Base-by-base conservation (phyloP, 352 stramenopile genomes). In the Globisporangium paddicum region DNA sequence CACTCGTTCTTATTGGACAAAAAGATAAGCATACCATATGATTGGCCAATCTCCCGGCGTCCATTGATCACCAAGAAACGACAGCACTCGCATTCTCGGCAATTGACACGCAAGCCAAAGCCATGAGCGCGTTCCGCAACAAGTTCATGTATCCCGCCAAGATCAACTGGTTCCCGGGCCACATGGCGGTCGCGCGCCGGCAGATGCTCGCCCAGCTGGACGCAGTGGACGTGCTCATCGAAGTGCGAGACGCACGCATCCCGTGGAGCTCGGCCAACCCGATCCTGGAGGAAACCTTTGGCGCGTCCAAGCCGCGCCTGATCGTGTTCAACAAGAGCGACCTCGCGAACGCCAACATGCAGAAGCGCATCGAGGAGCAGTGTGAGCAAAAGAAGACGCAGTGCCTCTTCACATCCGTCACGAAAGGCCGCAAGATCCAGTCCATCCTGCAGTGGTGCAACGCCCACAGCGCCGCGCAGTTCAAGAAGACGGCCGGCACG, bases 311-410 rank as follows among this genome's bases (percentile, higher is more conserved):
- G 71, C 83, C 80, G 30, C 81, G 85, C 1, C 66, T 95, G 30
- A 73, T 95, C 35, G 85, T 95, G 32, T 91, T 93, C 45, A 95
- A 95, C 70, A 95, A 95, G 71, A 89, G 73, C 57, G 86, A 95
- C 62, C 57, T 95, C 58, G 81, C 85, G 41, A 95, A 95, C 64
- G 76, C 79, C 34, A 93, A 93, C 50, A 78, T 94, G 81, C 80
- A 92, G 64, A 69, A 82, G 45, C 71, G 71, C n/a, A 81, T 95
- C 54, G 76, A 90, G 30, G 60, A 67, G 30, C 77, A 87, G 56
- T 90, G 82, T 48, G 63, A 74, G 53, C 42, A 53, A 28, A 62
- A 77, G 42, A 64, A 77, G 48, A 72, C 69, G 35, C 67, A 82
- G 51, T 90, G 79, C 30, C 60, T 95, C 18, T 94, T 95, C 63